A percentile compares a stretch with the other conserved stretches of the same genome.
Evolutionary conservation across 2,329 filamentous ascomycete species (phyloP).

Genomic region (Ophiostoma ulmi): DNA sequence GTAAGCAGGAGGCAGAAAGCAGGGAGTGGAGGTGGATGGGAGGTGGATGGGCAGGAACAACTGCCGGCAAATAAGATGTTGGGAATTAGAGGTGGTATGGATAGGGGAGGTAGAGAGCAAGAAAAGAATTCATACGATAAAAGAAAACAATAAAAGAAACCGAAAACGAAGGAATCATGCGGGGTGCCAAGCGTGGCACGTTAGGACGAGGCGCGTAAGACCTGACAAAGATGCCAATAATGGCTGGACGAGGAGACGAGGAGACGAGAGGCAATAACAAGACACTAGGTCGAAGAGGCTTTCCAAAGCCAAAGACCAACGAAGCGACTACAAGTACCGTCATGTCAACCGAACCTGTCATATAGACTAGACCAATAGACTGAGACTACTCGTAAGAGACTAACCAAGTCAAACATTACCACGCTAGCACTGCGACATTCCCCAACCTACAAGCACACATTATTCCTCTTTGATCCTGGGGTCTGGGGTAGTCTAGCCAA

Average conservation of each 20-base stretch:
- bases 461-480: slow-evolving; percentile 7
- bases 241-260: too few species aligned
- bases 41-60: neutral
- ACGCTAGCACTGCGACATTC: slow-evolving; percentile 11
- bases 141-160: neutral
- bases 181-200: slow-evolving; percentile 11
- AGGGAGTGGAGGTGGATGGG: neutral
- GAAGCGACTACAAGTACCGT: neutral
- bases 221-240: neutral
- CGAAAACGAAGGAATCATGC: neutral
- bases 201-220: slow-evolving; percentile 1
- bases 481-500: slow-evolving; percentile 8
- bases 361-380: neutral
- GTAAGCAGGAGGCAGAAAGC: neutral
- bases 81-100: neutral
- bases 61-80: slow-evolving; percentile 18
- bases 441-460: slow-evolving; percentile 1
- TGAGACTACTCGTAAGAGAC: too few species aligned
- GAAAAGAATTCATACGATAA: neutral
- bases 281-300: neutral
- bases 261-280: neutral
- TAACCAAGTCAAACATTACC: neutral
- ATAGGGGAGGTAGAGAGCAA: neutral
- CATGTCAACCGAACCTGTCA: neutral
- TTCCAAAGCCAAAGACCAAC: neutral